Base-by-base conservation (phyloP, 2,329 filamentous ascomycete species). In the Penicillium sp. region DNA sequence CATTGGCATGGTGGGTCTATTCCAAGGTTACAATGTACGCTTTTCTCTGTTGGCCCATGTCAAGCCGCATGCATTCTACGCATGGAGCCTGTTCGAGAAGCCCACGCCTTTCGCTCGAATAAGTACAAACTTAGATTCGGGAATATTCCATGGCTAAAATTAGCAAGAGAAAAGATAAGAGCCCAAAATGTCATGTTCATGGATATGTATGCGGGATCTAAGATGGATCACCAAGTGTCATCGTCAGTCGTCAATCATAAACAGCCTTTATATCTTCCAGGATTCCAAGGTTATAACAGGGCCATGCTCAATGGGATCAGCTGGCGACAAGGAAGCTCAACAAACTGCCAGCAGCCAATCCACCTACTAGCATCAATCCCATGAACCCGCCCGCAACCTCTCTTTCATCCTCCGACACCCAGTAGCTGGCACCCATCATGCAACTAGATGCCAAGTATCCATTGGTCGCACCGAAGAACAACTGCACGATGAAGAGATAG, bases 331-430 rank as follows among this genome's bases (percentile, higher is more conserved):
- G 79, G 72, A 97, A 99, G 69, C 92, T 97, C 68, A 95, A 71
- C 63, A 97, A 72, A 73, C 92, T 97, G n/a, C 94, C 94, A 22
- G 80, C 79, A 2, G 90, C 83, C 72, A 97, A 74, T 0, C 94
- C 94, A 5, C 82, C 84, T 16, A 96, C 89, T n/a, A 97, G 81
- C 69, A 87, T 90, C 57, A 96, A 71, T 3, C 89, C 88, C 94
- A 99, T 97, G 69, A 97, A 97, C 1, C 88, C 90, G 42, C 92
- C 94, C 0, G 91, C 86, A 5, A 90, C 92, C 74, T 96, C 91
- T 30, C 88, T 80, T 76, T 99, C 92, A 9, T 86, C 84, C 1
- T 87, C 83, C 4, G 87, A 86, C 1, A 97, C 92, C 82, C 86
- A 92, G 60, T 89, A 84, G 0, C 82, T 83, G 0, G 91, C 87